Base-by-base conservation (phyloP, 805 yeast genomes). In the Candida pseudoglaebosa region DNA sequence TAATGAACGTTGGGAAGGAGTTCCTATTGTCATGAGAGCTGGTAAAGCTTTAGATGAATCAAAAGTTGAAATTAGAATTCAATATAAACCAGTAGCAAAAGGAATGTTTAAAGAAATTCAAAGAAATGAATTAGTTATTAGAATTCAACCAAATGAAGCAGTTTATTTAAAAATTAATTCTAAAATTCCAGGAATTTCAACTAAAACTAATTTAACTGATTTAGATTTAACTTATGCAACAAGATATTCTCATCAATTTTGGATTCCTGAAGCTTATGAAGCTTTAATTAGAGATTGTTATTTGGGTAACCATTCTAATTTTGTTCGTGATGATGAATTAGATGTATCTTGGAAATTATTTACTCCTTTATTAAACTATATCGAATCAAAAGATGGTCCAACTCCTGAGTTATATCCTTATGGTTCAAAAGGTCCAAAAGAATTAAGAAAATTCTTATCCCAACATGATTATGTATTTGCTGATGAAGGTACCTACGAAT, bases 221-320 rank as follows among this genome's bases (percentile, higher is more conserved):
- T 78, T 93, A 54, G 96, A 93, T 59, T 73, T 93, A 56, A 84
- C 95, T 24, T 93, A 93, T 62, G 67, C 82, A 39, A 71, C 73
- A 36, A 80, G 97, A 58, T 93, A 84, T 70, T 67, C 73, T 19
- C 70, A 84, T 47, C 84, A 87, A 57, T 84, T 87, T 67, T 84
- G 93, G 82, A 90, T 93, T 55, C 98, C 99, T 32, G 96, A 91
- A 71, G 98, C 98, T 30, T 93, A 93, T 64, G 99, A 93, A 71
- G 84, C 96, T 1, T 78, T 93, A 52, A 87, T 93, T 53, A 80
- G 95, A 64, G 98, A 93, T 64, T 85, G 91, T 46, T 65, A 84
- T 57, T 75, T 78, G 50, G 98, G 95, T 41, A 95, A 90, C 65
- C 99, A 93, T 67, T 85, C 98, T 37, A 91, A 91, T 70, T 93